A percentile compares a stretch with the other conserved stretches of the same genome.
Evolutionary conservation across 2,329 filamentous ascomycete species (phyloP).

Genomic region (Periconia sp.): DNA sequence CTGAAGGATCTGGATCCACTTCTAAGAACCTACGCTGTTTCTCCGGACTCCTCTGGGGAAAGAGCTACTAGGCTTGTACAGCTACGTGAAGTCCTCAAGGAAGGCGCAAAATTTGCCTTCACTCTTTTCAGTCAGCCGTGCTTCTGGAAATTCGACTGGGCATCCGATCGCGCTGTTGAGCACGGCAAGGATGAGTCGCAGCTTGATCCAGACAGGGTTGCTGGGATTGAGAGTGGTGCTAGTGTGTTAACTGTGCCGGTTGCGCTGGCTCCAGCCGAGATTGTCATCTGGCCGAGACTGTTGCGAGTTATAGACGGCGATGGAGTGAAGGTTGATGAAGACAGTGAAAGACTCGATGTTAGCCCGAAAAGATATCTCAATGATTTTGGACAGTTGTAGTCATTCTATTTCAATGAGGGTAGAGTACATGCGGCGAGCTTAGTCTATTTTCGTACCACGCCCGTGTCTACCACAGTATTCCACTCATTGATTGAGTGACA

Average conservation of each 20-base stretch:
- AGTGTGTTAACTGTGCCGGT: background rate
- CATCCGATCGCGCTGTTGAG: slow-evolving; percentile 7
- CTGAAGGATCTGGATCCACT: slow-evolving; percentile 20
- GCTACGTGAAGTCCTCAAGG: slow-evolving; percentile 12
- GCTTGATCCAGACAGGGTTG: slow-evolving; percentile 1
- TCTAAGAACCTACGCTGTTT: slow-evolving; percentile 11
- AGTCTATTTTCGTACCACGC: no score
- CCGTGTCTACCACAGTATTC: no score
- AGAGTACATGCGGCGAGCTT: no score
- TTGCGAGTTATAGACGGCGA: slow-evolving; percentile 14
- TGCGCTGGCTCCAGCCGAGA: slow-evolving; percentile 3
- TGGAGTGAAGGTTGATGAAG: slow-evolving; percentile 7
- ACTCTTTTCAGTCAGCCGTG: slow-evolving; percentile 16
- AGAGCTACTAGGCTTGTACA: slow-evolving; percentile 10
- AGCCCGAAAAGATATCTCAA: slow-evolving; percentile 13
- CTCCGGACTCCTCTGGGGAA: background rate
- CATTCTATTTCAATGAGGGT: no score
- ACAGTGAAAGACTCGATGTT: slow-evolving; percentile 3
- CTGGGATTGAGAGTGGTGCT: background rate
- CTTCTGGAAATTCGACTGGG: slow-evolving; percentile 23
- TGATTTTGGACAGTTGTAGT: slow-evolving; percentile 12
- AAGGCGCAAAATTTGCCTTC: slow-evolving; percentile 17
- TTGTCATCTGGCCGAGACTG: slow-evolving; percentile 16
- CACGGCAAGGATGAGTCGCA: slow-evolving; percentile 9
- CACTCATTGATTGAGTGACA: no score